Evolutionary conservation across 2,329 filamentous ascomycete genomes (phyloP).

Genomic region (Aspergillus sp.): DNA sequence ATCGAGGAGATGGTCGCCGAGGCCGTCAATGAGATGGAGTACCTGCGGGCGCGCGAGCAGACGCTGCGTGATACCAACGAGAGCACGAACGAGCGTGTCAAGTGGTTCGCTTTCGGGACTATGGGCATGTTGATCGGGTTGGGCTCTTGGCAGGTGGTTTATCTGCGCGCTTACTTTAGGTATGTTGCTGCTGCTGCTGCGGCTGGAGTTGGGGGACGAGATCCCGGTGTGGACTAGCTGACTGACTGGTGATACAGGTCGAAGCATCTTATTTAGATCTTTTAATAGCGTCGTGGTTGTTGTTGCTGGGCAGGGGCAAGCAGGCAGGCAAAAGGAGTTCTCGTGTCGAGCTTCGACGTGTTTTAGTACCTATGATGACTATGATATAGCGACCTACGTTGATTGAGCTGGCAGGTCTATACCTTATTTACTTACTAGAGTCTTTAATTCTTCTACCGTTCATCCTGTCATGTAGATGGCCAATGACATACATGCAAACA

Average conservation of each 20-base stretch:
- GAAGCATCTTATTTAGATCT: constrained; percentile 56
- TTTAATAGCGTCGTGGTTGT: constrained; percentile 2
- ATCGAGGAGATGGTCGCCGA: constrained; percentile 86
- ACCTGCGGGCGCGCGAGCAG: constrained; percentile 80
- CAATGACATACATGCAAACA: constrained; percentile 30
- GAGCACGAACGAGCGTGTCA: constrained; percentile 97
- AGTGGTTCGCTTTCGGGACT: constrained; percentile 94
- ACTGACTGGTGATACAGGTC: constrained; percentile 37
- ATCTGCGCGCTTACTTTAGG: constrained; percentile 94
- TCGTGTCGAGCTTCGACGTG: constrained; percentile 7
- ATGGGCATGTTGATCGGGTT: constrained; percentile 83
- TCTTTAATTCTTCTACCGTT: not conserved
- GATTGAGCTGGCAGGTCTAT: not conserved
- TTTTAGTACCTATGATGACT: constrained; percentile 14
- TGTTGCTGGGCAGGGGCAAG: no score
- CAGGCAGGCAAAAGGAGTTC: constrained; percentile 15
- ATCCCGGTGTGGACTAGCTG: not conserved
- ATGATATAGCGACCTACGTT: constrained; percentile 6
- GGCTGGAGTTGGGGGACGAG: not conserved
- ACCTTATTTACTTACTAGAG: not conserved
- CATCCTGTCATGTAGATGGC: no score
- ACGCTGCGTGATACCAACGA: constrained; percentile 97
- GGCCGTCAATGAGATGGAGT: constrained; percentile 92
- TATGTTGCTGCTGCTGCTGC: constrained; percentile 28
- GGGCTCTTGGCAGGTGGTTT: constrained; percentile 95